phyloP scores from a whole-genome alignment of 257 asterid genomes.

The Solanum stenotomum region DNA sequence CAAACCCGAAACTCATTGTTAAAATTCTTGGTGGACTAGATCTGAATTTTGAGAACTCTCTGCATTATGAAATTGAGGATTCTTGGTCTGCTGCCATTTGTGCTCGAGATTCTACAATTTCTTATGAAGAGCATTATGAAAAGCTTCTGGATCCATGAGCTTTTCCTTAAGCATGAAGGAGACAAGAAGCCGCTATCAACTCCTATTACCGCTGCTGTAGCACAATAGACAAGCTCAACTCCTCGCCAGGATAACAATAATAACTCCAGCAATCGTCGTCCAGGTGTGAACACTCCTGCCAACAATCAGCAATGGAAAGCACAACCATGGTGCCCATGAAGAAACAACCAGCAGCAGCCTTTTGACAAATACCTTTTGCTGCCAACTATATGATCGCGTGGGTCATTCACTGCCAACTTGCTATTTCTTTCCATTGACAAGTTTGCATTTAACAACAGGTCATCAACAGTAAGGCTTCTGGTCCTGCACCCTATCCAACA shows the following conservation, averaged over 20 bases:
- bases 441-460: neutral
- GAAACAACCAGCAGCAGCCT: neutral
- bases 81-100: neutral
- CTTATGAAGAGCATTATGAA: neutral
- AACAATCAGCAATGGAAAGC: neutral
- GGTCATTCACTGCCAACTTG: neutral
- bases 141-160: neutral
- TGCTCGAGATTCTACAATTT: neutral
- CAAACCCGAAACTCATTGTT: neutral
- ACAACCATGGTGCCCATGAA: neutral
- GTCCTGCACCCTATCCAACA: neutral
- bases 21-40: neutral
- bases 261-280: neutral
- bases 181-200: neutral
- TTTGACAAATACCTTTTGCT: neutral
- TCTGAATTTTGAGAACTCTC: neutral
- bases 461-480: neutral
- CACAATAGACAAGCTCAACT: neutral
- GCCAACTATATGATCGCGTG: neutral
- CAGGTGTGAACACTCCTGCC: neutral
- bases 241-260: neutral
- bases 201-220: neutral
- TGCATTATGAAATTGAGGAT: neutral
- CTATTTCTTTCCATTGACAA: neutral
- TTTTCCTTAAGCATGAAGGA: neutral